These are phyloP conservation scores for Pezicula rhizophila DNA, from an alignment of 2,329 filamentous ascomycete genomes.

Conservation along the genomic window DNA sequence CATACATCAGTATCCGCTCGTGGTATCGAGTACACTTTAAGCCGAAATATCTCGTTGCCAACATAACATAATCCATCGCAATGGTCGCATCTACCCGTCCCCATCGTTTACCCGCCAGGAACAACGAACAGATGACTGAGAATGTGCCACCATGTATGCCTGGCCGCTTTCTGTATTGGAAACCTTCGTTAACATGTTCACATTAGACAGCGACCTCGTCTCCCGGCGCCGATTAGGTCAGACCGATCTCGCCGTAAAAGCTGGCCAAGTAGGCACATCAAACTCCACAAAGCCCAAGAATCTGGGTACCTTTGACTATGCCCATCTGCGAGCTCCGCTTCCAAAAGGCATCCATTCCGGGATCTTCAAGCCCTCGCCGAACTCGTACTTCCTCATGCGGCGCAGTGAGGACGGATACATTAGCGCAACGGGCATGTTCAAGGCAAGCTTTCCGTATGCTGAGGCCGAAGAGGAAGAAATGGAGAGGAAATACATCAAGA, in stretches of 20 bases:
- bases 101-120: constrained; percentile 46
- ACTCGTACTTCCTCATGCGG: constrained; percentile 95
- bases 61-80: neutral
- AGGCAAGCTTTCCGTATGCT: constrained; percentile 79
- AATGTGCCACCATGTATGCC: constrained; percentile 58
- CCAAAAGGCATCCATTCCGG: constrained; percentile 88
- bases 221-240: constrained; percentile 83
- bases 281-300: constrained; percentile 68
- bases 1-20: too few species aligned
- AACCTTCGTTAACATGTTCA: constrained; percentile 12
- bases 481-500: constrained; percentile 81
- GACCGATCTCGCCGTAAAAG: constrained; percentile 81
- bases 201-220: constrained; percentile 38
- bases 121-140: constrained; percentile 62
- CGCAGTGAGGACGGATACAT: constrained; percentile 80
- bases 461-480: constrained; percentile 64
- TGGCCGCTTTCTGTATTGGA: constrained; percentile 12
- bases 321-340: constrained; percentile 85
- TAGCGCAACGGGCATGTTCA: constrained; percentile 88
- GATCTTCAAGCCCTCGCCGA: constrained; percentile 80
- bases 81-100: neutral
- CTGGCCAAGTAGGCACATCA: constrained; percentile 63
- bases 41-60: neutral
- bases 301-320: constrained; percentile 88
- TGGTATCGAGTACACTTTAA: neutral